phyloP scores from a whole-genome alignment of 148 eudicot genomes.

The Nepenthes mirabilis region DNA sequence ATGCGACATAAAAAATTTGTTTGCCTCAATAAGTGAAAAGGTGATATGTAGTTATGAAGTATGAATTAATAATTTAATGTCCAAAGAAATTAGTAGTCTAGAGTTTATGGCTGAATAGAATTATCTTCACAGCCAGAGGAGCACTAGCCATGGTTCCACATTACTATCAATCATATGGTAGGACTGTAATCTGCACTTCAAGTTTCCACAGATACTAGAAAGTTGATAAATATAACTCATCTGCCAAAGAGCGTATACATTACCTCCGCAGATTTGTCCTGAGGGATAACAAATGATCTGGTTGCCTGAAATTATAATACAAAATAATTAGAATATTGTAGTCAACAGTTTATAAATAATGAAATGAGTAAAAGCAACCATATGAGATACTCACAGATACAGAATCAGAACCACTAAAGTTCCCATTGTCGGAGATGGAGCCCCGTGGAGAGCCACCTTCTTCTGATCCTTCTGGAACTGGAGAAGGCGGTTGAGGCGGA shows the following conservation, averaged over 20 bases:
- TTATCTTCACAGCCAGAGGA: too few relatives aligned
- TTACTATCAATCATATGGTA: neutral
- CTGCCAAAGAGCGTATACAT: neutral
- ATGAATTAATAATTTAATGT: too few relatives aligned
- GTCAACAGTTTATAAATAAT: neutral
- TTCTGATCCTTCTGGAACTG: slow-evolving; percentile 65
- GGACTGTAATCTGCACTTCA: neutral
- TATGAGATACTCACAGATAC: slow-evolving; percentile 35
- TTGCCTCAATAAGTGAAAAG: too few relatives aligned
- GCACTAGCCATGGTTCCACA: too few relatives aligned
- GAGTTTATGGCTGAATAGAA: too few relatives aligned
- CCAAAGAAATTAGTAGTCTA: too few relatives aligned
- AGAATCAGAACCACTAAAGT: slow-evolving; percentile 22
- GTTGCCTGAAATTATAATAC: slow-evolving; percentile 18
- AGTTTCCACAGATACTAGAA: neutral
- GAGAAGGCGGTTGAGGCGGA: slow-evolving; percentile 60
- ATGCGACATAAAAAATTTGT: too few relatives aligned
- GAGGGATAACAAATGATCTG: slow-evolving; percentile 24
- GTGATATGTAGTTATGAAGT: too few relatives aligned
- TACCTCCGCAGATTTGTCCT: slow-evolving; percentile 38
- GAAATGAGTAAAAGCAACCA: neutral
- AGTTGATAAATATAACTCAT: neutral
- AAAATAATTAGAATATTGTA: slow-evolving; percentile 1
- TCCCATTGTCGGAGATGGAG: slow-evolving; percentile 69
- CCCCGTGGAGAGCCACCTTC: slow-evolving; percentile 71